A percentile compares a stretch with the other conserved stretches of the same genome.
phyloP scores from a whole-genome alignment of 1,284 basidiomycete species.

The Sanghuangporus weigelae region DNA sequence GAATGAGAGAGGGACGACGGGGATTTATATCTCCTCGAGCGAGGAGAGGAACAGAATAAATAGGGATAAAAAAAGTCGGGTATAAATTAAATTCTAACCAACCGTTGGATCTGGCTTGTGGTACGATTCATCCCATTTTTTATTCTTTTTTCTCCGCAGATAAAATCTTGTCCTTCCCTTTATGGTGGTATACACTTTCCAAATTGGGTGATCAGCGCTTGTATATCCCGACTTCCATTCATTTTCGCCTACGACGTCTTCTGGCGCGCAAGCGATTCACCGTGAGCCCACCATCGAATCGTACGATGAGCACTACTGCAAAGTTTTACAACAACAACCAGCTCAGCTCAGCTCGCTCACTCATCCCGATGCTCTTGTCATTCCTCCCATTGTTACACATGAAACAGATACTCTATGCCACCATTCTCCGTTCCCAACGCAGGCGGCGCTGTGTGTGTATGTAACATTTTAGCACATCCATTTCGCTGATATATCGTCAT shows the following conservation, averaged over 20 bases:
- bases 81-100: neutral
- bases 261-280: too few species aligned
- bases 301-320: too few species aligned
- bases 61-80: neutral
- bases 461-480: too few species aligned
- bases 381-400: neutral
- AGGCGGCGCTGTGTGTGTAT: neutral
- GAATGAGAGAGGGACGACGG: neutral
- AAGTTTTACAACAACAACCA: neutral
- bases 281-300: too few species aligned
- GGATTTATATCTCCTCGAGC: neutral
- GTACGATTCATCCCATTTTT: conserved; percentile 1
- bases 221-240: neutral
- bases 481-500: too few species aligned
- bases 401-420: neutral
- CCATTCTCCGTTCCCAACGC: neutral
- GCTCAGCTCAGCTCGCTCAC: neutral
- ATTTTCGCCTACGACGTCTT: neutral
- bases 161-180: neutral
- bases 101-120: neutral
- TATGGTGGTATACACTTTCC: neutral
- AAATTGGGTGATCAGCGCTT: neutral
- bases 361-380: neutral
- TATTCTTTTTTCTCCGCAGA: neutral
- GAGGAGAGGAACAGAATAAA: neutral